phyloP scores from a whole-genome alignment of 2,329 filamentous ascomycete species.

The Pyricularia grisea region DNA sequence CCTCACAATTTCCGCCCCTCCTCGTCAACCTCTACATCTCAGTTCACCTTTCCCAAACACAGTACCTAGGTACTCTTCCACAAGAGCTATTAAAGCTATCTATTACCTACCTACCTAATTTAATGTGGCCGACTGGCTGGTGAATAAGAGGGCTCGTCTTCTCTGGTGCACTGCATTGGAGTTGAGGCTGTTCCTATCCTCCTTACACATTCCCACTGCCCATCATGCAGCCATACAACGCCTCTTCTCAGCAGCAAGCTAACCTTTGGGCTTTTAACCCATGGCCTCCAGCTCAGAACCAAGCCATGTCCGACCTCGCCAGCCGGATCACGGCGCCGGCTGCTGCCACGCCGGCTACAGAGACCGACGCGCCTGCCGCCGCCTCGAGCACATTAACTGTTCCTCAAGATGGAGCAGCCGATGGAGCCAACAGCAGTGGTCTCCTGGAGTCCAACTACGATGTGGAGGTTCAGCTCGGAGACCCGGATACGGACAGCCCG shows the following conservation, averaged over 20 bases:
- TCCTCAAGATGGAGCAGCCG: constrained; percentile 27
- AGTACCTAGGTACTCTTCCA: too few relatives aligned
- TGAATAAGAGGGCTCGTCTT: not conserved
- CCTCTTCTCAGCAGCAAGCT: not conserved
- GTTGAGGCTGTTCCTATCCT: not conserved
- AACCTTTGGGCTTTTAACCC: not conserved
- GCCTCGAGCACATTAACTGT: constrained; percentile 13
- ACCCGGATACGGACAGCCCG: constrained; percentile 79
- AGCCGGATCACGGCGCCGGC: constrained; percentile 39
- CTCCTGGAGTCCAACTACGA: constrained; percentile 69
- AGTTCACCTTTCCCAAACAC: not conserved
- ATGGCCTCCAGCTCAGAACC: not conserved
- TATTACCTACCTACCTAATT: too few relatives aligned
- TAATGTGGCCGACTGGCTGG: too few relatives aligned
- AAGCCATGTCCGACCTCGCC: constrained; percentile 37
- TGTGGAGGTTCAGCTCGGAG: constrained; percentile 86
- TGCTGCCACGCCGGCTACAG: constrained; percentile 11
- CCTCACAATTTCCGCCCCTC: not conserved
- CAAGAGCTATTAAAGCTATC: not conserved
- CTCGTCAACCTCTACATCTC: not conserved
- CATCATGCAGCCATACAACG: not conserved
- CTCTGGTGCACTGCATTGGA: not conserved
- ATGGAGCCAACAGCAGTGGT: constrained; percentile 32
- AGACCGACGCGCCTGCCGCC: constrained; percentile 15
- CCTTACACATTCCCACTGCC: not conserved